These are phyloP conservation scores for Kwoniella sp. DNA, from an alignment of 768 basidiomycete genomes.

Conservation along the genomic window DNA sequence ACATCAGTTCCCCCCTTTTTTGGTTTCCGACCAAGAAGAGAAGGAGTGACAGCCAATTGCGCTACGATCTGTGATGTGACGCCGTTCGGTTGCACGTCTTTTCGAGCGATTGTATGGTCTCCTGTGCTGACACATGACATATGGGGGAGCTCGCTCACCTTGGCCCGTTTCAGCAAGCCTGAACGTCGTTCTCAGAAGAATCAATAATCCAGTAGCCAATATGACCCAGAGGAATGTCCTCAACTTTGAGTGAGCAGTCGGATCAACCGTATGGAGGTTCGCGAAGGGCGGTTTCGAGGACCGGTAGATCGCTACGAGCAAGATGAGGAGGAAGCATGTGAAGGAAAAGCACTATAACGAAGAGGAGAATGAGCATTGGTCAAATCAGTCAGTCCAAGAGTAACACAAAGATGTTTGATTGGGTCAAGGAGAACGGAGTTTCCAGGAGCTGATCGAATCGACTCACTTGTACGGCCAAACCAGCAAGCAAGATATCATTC, in stretches of 20 bases:
- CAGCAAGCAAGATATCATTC: conserved; percentile 56
- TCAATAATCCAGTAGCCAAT: conserved; percentile 44
- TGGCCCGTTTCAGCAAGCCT: conserved; percentile 56
- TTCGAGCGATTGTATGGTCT: too few species aligned
- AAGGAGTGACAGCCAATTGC: too few species aligned
- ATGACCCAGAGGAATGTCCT: conserved; percentile 42
- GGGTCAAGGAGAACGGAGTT: too few species aligned
- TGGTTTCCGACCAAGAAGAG: background rate
- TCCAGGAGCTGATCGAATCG: too few species aligned
- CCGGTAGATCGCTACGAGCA: conserved; percentile 44
- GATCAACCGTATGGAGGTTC: background rate
- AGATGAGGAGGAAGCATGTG: conserved; percentile 48
- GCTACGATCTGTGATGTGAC: too few species aligned
- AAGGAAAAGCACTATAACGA: conserved; percentile 52
- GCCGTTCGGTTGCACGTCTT: too few species aligned
- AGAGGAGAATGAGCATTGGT: too few species aligned
- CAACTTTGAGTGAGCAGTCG: background rate
- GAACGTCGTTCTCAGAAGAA: conserved; percentile 53
- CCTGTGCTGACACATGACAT: too few species aligned
- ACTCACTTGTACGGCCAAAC: conserved; percentile 54
- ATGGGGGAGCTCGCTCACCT: too few species aligned
- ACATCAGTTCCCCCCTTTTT: too few species aligned
- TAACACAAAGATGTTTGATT: too few species aligned
- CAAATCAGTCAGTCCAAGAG: too few species aligned
- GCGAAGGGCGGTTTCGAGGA: background rate